Conservation (phyloP, 495 filamentous ascomycete species). For the Aspergillus haitiensis region DNA sequence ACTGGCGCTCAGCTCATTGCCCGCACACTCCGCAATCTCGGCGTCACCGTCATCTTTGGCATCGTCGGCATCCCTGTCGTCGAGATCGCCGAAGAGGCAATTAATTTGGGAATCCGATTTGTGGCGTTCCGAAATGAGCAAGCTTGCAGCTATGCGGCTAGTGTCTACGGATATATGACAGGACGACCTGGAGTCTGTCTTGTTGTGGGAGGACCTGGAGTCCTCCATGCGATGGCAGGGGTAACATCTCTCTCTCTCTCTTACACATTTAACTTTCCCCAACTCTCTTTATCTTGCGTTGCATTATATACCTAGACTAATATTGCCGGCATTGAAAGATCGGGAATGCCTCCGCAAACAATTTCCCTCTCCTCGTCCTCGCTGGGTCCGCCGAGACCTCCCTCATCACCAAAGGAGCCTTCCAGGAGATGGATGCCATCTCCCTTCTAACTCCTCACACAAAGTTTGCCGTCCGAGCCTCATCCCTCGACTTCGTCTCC, state of each 20-base stretch:
- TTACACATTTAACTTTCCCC: not conserved
- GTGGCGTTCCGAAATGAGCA: conserved; percentile 68
- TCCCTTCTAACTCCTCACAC: conserved; percentile 58
- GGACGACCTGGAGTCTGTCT: conserved; percentile 62
- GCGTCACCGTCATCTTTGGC: conserved; percentile 61
- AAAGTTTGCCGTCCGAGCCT: conserved; percentile 55
- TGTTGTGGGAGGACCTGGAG: conserved; percentile 65
- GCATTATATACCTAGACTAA: not conserved
- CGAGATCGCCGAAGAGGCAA: conserved; percentile 63
- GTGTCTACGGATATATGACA: conserved; percentile 64
- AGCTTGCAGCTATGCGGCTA: conserved; percentile 62
- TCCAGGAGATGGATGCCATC: conserved; percentile 63
- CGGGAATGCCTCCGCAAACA: conserved; percentile 57
- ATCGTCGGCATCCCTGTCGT: conserved; percentile 66
- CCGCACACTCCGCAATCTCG: conserved; percentile 54
- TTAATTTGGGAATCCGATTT: conserved; percentile 63
- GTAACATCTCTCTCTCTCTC: conserved; percentile 33
- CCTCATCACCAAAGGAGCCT: conserved; percentile 55
- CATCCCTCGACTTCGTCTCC: conserved; percentile 51
- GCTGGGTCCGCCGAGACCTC: conserved; percentile 59
- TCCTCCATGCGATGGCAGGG: conserved; percentile 62
- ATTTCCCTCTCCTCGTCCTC: conserved; percentile 60
- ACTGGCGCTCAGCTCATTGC: conserved; percentile 62
- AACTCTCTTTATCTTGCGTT: not conserved
- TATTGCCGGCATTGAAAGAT: conserved; percentile 32